Evolutionary conservation across 805 yeast genomes (phyloP).

Genomic region (Candida germanica): DNA sequence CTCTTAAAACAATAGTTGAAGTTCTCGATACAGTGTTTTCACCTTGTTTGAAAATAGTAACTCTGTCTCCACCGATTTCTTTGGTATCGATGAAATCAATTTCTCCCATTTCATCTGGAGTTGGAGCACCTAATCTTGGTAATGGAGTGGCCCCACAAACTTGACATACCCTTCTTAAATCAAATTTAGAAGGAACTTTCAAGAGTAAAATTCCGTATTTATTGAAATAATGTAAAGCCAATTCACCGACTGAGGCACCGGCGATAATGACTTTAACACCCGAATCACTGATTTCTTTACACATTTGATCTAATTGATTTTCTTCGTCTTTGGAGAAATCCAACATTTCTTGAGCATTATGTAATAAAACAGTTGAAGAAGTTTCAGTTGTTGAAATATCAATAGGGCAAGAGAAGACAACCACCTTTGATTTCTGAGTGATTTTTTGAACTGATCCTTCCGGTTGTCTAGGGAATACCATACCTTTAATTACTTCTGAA

Average conservation of each 20-base stretch:
- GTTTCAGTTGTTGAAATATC: constrained; percentile 97
- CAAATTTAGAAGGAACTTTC: constrained; percentile 91
- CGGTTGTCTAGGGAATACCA: constrained; percentile 98
- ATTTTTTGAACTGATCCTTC: constrained; percentile 81
- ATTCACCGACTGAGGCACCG: constrained; percentile 91
- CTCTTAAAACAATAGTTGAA: constrained; percentile 89
- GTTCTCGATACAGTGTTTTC: constrained; percentile 66
- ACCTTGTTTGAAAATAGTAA: constrained; percentile 82
- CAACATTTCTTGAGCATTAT: constrained; percentile 95
- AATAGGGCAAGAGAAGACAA: constrained; percentile 87
- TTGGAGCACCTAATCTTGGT: constrained; percentile 91
- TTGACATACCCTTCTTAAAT: constrained; percentile 86
- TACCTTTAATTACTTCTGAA: constrained; percentile 86
- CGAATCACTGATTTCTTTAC: constrained; percentile 76
- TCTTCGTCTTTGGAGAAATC: constrained; percentile 97
- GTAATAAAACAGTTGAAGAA: constrained; percentile 93
- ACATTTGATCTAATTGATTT: constrained; percentile 80
- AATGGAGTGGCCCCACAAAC: constrained; percentile 98
- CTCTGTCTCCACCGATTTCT: constrained; percentile 97
- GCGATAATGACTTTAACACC: constrained; percentile 89
- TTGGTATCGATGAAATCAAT: constrained; percentile 85
- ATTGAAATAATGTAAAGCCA: constrained; percentile 89
- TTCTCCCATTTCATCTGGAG: constrained; percentile 89
- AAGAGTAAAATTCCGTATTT: constrained; percentile 80
- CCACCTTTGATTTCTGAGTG: constrained; percentile 69